Conservation (phyloP, 345 rosid species). For the Carallia pectinifolia region DNA sequence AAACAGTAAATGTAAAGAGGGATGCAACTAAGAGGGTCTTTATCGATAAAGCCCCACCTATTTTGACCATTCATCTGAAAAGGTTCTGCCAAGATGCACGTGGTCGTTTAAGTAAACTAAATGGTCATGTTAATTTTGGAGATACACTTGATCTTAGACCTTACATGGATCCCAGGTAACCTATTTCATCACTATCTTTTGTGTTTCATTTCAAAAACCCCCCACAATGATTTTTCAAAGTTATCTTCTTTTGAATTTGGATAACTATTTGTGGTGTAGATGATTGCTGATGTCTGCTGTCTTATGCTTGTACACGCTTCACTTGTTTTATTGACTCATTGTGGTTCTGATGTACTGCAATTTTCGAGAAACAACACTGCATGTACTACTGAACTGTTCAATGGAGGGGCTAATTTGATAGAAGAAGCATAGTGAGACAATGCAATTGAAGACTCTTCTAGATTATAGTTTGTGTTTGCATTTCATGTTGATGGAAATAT, state of each 20-base stretch:
- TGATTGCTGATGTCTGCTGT: not conserved
- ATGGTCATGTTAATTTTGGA: conserved; percentile 77
- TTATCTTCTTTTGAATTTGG: not conserved
- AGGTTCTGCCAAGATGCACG: conserved; percentile 94
- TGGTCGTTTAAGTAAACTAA: conserved; percentile 89
- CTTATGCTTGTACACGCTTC: not conserved
- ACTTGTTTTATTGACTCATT: conserved; percentile 7
- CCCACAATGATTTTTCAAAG: not conserved
- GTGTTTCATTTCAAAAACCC: not conserved
- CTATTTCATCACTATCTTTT: conserved; percentile 6
- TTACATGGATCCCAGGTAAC: conserved; percentile 79
- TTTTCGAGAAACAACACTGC: not conserved
- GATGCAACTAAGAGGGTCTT: conserved; percentile 87
- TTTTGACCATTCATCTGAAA: conserved; percentile 85
- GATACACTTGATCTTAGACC: conserved; percentile 70
- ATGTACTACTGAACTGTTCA: not conserved
- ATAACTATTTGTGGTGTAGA: not conserved
- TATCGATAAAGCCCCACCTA: conserved; percentile 71
- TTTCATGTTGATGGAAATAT: too few species aligned
- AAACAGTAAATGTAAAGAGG: conserved; percentile 64
- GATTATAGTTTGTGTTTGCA: too few species aligned
- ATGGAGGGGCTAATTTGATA: not conserved
- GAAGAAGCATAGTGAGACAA: too few species aligned
- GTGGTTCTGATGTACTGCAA: not conserved
- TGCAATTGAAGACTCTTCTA: too few species aligned